A percentile compares a stretch with the other conserved stretches of the same genome.
Conservation (phyloP, 306 rosid genomes). For the Herpetospermum pedunculosum region DNA sequence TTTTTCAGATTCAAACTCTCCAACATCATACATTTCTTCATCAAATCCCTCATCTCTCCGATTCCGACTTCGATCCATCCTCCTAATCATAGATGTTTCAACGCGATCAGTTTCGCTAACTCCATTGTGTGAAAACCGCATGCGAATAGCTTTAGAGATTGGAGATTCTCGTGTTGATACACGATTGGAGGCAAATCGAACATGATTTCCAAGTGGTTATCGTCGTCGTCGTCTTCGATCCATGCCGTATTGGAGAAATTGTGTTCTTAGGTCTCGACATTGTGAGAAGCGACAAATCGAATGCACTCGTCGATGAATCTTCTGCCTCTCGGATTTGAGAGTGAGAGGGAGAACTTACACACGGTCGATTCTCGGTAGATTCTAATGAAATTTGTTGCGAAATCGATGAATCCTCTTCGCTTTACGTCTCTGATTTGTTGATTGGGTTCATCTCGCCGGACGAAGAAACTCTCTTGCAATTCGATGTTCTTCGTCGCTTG, state of each 20-base stretch:
- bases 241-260: too few relatives aligned
- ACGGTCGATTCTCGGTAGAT: not conserved
- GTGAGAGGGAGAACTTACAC: not conserved
- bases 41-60: too few relatives aligned
- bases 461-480: conserved; percentile 13
- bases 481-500: conserved; percentile 9
- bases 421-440: not conserved
- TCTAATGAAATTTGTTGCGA: conserved; percentile 2
- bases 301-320: not conserved
- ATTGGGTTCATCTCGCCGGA: not conserved
- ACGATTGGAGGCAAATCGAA: conserved; percentile 17
- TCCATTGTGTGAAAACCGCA: too few relatives aligned
- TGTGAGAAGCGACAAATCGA: conserved; percentile 4
- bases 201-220: not conserved
- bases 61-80: too few relatives aligned
- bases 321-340: not conserved
- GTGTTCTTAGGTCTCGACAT: conserved; percentile 13
- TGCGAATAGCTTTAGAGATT: conserved; percentile 20
- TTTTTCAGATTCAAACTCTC: too few relatives aligned
- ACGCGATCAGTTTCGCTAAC: too few relatives aligned
- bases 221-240: too few relatives aligned
- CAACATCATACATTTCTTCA: too few relatives aligned
- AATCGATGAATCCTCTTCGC: conserved; percentile 4
- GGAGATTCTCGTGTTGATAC: conserved; percentile 4
- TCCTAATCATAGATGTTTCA: too few relatives aligned